These are phyloP conservation scores for Nidularia sp. DNA, from an alignment of 768 basidiomycete species.

Conservation along the genomic window DNA sequence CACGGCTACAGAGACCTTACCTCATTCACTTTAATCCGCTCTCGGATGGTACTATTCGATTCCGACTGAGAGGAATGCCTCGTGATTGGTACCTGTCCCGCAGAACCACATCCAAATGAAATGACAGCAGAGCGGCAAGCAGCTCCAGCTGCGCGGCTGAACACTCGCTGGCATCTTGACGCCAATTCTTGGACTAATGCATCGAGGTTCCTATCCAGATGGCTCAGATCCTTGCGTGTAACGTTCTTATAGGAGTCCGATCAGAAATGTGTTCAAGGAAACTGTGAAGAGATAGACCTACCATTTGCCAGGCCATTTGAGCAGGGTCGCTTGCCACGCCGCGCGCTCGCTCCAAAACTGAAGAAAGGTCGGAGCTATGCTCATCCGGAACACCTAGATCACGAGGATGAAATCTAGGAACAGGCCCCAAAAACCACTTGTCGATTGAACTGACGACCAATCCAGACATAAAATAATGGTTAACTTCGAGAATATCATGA, in stretches of 20 bases:
- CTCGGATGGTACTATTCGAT: constrained; percentile 39
- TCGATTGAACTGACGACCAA: constrained; percentile 68
- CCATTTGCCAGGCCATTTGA: constrained; percentile 47
- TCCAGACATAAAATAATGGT: constrained; percentile 73
- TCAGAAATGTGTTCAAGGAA: constrained; percentile 21
- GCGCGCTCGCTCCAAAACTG: constrained; percentile 44
- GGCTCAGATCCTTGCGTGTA: constrained; percentile 44
- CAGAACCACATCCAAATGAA: constrained; percentile 21
- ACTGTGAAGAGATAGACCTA: constrained; percentile 27
- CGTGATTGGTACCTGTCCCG: constrained; percentile 24
- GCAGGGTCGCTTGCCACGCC: constrained; percentile 41
- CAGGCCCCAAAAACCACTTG: constrained; percentile 72
- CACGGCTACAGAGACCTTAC: constrained; percentile 29
- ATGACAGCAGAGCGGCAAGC: constrained; percentile 56
- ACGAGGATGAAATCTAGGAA: constrained; percentile 43
- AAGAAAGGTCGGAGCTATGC: constrained; percentile 26
- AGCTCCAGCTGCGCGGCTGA: constrained; percentile 59
- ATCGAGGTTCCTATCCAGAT: constrained; percentile 67
- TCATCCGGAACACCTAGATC: constrained; percentile 43
- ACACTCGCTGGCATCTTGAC: constrained; percentile 54
- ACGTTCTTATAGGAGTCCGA: constrained; percentile 33
- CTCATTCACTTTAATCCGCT: constrained; percentile 53
- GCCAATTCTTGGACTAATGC: constrained; percentile 61
- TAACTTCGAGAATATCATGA: constrained; percentile 78
- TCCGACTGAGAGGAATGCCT: constrained; percentile 22